Percentiles rank a stretch among this genome's conserved stretches.
These are phyloP conservation scores for Corymbia citriodora DNA, from an alignment of 441 rosid species.

Conservation along the genomic window DNA sequence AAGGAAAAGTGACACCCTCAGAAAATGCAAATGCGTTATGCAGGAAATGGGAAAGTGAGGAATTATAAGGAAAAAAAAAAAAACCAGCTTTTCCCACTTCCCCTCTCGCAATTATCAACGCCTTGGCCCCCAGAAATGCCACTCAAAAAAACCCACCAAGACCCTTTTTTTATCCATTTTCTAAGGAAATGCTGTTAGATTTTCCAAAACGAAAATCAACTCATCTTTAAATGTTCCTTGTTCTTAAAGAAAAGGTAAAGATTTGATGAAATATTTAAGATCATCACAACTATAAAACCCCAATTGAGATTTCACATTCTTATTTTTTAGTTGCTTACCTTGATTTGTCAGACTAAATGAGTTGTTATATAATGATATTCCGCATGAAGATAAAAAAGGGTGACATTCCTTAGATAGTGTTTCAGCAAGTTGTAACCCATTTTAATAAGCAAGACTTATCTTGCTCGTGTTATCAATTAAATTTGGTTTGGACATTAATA, in stretches of 20 bases:
- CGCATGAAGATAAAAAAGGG: neutral
- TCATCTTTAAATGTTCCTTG: neutral
- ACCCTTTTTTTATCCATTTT: neutral
- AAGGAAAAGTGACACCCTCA: neutral
- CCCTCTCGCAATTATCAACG: neutral
- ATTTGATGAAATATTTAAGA: neutral
- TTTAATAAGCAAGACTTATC: neutral
- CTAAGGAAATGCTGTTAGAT: neutral
- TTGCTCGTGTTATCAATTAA: neutral
- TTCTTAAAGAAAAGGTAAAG: neutral
- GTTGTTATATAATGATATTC: neutral
- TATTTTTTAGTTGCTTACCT: neutral
- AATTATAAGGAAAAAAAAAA: neutral
- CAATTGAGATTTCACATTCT: neutral
- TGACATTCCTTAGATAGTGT: neutral
- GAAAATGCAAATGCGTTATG: neutral
- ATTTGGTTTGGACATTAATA: neutral
- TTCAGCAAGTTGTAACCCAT: neutral
- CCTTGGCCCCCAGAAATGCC: neutral
- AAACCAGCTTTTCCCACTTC: neutral
- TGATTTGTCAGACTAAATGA: neutral
- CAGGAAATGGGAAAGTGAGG: neutral
- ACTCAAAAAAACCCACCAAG: neutral
- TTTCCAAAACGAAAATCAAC: neutral
- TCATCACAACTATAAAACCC: accelerated